Base-by-base conservation (phyloP, 2,329 filamentous ascomycete genomes). In the Raffaelea deltoideospora region DNA sequence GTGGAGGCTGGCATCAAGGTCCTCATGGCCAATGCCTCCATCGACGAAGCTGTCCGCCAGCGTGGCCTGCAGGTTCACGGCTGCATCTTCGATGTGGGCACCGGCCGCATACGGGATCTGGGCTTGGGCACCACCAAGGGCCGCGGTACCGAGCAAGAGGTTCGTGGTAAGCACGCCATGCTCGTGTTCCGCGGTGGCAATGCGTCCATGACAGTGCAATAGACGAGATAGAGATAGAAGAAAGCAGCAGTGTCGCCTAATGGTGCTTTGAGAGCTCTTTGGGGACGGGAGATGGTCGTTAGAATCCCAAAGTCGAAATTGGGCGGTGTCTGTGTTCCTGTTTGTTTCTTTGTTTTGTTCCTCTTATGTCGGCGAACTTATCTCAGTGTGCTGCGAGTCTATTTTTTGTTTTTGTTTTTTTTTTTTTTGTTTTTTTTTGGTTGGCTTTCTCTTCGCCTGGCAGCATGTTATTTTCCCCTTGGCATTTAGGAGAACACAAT, bases 21-120 rank as follows among this genome's bases (percentile, higher is more conserved):
- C 17, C 57, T 90, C 39, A 70, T 77, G 61, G 65, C 73, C 51
- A 86, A 85, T 55, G 63, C 67, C 34, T 68, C 71, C 19, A 68
- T 92, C 22, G 66, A 76, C 48, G 76, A 82, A 43, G 83, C 80
- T 20, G 72, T 86, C 41, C 56, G 63, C 44, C 75, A 84, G 48
- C 65, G 80, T 21, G 79, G 77, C 1, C 56, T 93, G 30, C 61
- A 78, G 56, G 69, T 92, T 6, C 82, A 90, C 53, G 84, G 82
- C n/a, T 65, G 77, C 37, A 63, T 92, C 13, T 88, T 83, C 53
- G 77, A 90, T 45, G 57, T 73, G 35, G 57, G 47, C 6, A 56
- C 50, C 17, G 69, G 69, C 11, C 59, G 59, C 41, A 54, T 73
- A 35, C 53, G 54, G 28, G 64, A 73, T 47, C 50, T 73, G 3